Percentiles rank a stretch among this genome's conserved stretches.
These are phyloP conservation scores for Metarhizium humberi DNA, from an alignment of 2,329 filamentous ascomycete species.

Conservation along the genomic window DNA sequence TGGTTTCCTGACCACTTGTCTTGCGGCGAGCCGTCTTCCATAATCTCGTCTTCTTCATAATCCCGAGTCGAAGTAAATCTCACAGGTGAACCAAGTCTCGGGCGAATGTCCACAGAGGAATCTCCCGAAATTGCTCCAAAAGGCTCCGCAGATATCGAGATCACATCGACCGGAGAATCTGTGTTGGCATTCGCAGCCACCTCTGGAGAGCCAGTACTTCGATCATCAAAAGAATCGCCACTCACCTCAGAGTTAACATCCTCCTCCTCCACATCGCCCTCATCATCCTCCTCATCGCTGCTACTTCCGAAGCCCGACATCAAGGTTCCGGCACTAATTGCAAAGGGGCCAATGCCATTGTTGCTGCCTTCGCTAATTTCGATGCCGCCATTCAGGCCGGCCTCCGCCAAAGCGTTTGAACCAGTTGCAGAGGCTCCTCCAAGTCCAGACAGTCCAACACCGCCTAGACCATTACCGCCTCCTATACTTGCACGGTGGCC, in stretches of 20 bases:
- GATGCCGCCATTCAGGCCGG: slow-evolving; percentile 68
- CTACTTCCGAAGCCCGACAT: slow-evolving; percentile 90
- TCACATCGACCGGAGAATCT: slow-evolving; percentile 16
- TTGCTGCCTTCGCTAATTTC: slow-evolving; percentile 57
- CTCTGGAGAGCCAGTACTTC: slow-evolving; percentile 17
- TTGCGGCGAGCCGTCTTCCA: slow-evolving; percentile 4
- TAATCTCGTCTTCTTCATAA: slow-evolving; percentile 1
- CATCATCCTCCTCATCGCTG: slow-evolving; percentile 93
- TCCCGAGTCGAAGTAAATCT: slow-evolving; percentile 3
- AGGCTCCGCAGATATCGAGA: slow-evolving; percentile 22
- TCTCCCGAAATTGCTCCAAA: slow-evolving; percentile 15
- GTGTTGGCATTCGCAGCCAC: slow-evolving; percentile 17
- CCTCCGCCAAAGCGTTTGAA: slow-evolving; percentile 68
- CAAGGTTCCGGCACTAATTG: slow-evolving; percentile 63
- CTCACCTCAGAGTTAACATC: slow-evolving; percentile 62
- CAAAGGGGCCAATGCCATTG: slow-evolving; percentile 62
- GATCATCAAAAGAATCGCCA: slow-evolving; percentile 26
- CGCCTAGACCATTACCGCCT: slow-evolving; percentile 35
- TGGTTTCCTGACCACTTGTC: not conserved
- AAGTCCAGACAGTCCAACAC: slow-evolving; percentile 39
- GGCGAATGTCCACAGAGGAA: slow-evolving; percentile 8
- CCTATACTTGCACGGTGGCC: slow-evolving; percentile 61
- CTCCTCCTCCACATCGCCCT: slow-evolving; percentile 77
- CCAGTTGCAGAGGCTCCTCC: slow-evolving; percentile 28
- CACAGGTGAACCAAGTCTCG: slow-evolving; percentile 4